Evolutionary conservation across 345 rosid genomes (phyloP).

Genomic region (Mercurialis annua): DNA sequence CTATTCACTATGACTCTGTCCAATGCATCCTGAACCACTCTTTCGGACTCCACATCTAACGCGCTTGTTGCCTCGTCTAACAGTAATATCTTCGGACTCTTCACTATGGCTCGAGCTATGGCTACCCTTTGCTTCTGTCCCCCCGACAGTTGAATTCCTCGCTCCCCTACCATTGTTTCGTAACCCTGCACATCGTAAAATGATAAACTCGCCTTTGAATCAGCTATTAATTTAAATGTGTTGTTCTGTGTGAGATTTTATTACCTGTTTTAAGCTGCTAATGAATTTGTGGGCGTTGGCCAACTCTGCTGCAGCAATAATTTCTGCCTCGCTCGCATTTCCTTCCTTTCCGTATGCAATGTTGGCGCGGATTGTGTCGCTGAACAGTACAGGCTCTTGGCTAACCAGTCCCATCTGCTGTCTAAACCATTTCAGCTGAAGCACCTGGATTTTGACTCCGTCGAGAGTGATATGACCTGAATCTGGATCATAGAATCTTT

Average conservation of each 20-base stretch:
- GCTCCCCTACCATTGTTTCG: conserved; percentile 63
- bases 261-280: conserved; percentile 36
- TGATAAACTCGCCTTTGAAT: too few species aligned
- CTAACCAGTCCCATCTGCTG: too few species aligned
- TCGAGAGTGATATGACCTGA: too few species aligned
- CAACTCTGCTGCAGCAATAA: conserved; percentile 44
- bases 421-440: too few species aligned
- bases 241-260: too few species aligned
- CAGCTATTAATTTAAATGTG: too few species aligned
- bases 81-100: conserved; percentile 57
- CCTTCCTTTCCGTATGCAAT: conserved; percentile 63
- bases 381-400: too few species aligned
- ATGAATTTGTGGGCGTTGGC: conserved; percentile 64
- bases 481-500: conserved; percentile 57
- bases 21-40: conserved; percentile 63
- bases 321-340: conserved; percentile 49
- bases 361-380: too few species aligned
- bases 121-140: conserved; percentile 84
- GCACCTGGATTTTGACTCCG: too few species aligned
- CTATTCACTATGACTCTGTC: conserved; percentile 55
- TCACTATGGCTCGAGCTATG: conserved; percentile 73
- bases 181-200: conserved; percentile 45
- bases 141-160: conserved; percentile 68
- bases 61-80: conserved; percentile 78
- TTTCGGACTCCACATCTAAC: conserved; percentile 65